Percentiles rank a stretch among this genome's conserved stretches.
These are phyloP conservation scores for Globisporangium camurandrum DNA, from an alignment of 352 stramenopile genomes.

Conservation along the genomic window DNA sequence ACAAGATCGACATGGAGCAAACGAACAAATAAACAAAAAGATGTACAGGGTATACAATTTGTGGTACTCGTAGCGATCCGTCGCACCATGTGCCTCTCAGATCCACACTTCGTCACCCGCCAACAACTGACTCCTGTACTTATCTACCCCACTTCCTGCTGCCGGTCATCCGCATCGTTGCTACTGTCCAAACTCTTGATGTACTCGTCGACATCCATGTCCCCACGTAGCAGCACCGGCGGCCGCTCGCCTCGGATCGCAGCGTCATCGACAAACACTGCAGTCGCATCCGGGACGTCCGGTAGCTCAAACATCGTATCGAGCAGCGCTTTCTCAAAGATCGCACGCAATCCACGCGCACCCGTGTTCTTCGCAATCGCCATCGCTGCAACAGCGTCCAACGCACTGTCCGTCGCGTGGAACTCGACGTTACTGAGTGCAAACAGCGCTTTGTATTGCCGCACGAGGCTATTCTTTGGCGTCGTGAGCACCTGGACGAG, in stretches of 20 bases:
- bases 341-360: conserved; percentile 92
- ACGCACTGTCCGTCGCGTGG: conserved; percentile 90
- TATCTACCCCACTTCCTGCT: conserved; percentile 39
- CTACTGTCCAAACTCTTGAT: conserved; percentile 60
- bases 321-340: conserved; percentile 93
- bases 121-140: too few relatives aligned
- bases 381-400: conserved; percentile 91
- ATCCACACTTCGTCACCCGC: too few relatives aligned
- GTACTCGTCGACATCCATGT: conserved; percentile 64
- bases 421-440: conserved; percentile 95
- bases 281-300: conserved; percentile 86
- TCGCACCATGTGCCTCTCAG: too few relatives aligned
- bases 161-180: conserved; percentile 52
- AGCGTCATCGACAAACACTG: conserved; percentile 91
- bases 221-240: conserved; percentile 84
- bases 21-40: too few relatives aligned
- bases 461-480: conserved; percentile 96
- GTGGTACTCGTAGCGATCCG: too few relatives aligned
- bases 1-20: too few relatives aligned
- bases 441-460: conserved; percentile 97
- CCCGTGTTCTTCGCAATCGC: conserved; percentile 93
- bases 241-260: conserved; percentile 86
- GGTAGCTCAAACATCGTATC: conserved; percentile 97
- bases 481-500: conserved; percentile 95
- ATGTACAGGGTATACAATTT: too few relatives aligned